These are phyloP conservation scores for Melanomma pulvis-pyrius DNA, from an alignment of 495 filamentous ascomycete genomes.

Conservation along the genomic window DNA sequence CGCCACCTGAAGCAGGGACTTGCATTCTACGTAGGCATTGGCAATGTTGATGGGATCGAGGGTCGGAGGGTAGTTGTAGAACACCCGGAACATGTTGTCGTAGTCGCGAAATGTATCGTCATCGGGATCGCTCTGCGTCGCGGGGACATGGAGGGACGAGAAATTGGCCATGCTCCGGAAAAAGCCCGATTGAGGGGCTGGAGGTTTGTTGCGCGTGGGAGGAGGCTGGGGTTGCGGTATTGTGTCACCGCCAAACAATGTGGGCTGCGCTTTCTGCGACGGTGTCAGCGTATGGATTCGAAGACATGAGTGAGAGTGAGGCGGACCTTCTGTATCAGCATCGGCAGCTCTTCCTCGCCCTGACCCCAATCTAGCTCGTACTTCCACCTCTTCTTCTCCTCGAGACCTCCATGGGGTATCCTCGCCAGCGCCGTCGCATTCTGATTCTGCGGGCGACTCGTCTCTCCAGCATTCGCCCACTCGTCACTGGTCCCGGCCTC, in stretches of 20 bases:
- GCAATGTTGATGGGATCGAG: slow-evolving; percentile 85
- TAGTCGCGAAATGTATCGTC: slow-evolving; percentile 82
- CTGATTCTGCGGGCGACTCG: slow-evolving; percentile 54
- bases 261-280: slow-evolving; percentile 39
- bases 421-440: slow-evolving; percentile 39
- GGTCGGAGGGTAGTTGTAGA: slow-evolving; percentile 84
- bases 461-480: slow-evolving; percentile 68
- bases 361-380: slow-evolving; percentile 83
- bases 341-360: slow-evolving; percentile 74
- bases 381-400: slow-evolving; percentile 68
- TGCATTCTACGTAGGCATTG: slow-evolving; percentile 88
- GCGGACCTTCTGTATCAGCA: slow-evolving; percentile 79
- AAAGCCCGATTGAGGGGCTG: slow-evolving; percentile 63
- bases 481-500: slow-evolving; percentile 84
- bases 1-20: slow-evolving; percentile 77
- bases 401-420: slow-evolving; percentile 42
- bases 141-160: slow-evolving; percentile 59
- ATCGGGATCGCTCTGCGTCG: slow-evolving; percentile 53
- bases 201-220: slow-evolving; percentile 56
- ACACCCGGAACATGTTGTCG: slow-evolving; percentile 88
- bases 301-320: neutral
- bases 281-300: slow-evolving; percentile 6
- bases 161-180: slow-evolving; percentile 85
- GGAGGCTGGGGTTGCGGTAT: slow-evolving; percentile 46
- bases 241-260: slow-evolving; percentile 53